Evolutionary conservation across 129 eudicot species (phyloP).

Genomic region (Pulicaria dysenterica): DNA sequence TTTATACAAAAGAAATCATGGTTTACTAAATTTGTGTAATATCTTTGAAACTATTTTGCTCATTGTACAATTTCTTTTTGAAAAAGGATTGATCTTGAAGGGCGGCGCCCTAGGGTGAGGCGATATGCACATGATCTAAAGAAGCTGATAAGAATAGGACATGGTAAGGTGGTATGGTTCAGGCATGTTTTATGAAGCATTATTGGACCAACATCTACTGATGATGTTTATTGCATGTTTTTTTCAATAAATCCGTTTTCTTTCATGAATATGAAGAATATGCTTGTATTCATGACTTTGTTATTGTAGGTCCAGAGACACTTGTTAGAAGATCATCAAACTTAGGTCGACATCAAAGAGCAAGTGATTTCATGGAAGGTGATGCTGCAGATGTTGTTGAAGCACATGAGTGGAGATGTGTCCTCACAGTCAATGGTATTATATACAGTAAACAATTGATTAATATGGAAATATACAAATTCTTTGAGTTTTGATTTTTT

Average conservation of each 20-base stretch:
- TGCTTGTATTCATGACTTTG: constrained; percentile 8
- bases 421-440: constrained; percentile 73
- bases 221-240: too few relatives aligned
- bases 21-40: background rate
- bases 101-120: constrained; percentile 84
- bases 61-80: constrained; percentile 31
- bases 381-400: constrained; percentile 87
- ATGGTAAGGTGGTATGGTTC: constrained; percentile 57
- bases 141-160: constrained; percentile 84
- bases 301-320: constrained; percentile 69
- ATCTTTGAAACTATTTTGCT: constrained; percentile 15
- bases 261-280: background rate
- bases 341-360: constrained; percentile 35
- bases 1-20: background rate
- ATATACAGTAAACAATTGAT: background rate
- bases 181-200: too few relatives aligned
- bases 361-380: constrained; percentile 55
- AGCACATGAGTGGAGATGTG: constrained; percentile 91
- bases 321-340: constrained; percentile 65
- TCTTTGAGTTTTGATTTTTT: background rate
- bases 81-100: constrained; percentile 86
- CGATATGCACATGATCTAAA: constrained; percentile 77
- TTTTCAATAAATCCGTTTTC: too few relatives aligned
- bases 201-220: too few relatives aligned
- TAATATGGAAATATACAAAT: background rate